Percentiles rank a stretch among this genome's conserved stretches.
Conservation (phyloP, 768 basidiomycete species). For the Chalciporus pseudorubinellus region DNA sequence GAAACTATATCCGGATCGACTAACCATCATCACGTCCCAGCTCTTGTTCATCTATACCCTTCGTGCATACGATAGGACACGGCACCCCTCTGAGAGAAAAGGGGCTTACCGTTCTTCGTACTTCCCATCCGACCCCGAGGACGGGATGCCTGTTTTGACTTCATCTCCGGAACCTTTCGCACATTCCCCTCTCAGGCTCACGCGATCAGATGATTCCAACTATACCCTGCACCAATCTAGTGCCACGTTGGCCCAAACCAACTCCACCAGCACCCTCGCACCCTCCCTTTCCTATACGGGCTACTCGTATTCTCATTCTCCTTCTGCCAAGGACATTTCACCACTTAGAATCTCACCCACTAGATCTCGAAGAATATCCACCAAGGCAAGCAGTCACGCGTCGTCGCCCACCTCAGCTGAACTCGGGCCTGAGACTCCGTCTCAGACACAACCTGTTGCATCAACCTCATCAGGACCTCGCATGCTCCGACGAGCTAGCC, state of each 20-base stretch:
- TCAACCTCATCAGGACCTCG: conserved; percentile 6
- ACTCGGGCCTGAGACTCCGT: conserved; percentile 4
- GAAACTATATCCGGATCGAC: neutral
- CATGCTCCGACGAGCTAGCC: conserved; percentile 26
- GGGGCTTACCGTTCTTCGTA: conserved; percentile 14
- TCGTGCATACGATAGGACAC: conserved; percentile 12
- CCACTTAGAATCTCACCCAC: conserved; percentile 17
- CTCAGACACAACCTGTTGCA: conserved; percentile 16
- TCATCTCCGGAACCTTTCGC: conserved; percentile 11
- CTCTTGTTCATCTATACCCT: conserved; percentile 21
- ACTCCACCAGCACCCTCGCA: conserved; percentile 28
- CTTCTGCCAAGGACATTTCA: conserved; percentile 9
- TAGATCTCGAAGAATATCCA: conserved; percentile 14
- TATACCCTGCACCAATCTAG: conserved; percentile 20
- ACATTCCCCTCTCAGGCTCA: conserved; percentile 11
- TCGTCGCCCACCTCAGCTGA: neutral
- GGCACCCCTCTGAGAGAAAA: conserved; percentile 17
- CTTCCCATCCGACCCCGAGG: conserved; percentile 21
- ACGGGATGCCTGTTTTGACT: conserved; percentile 15
- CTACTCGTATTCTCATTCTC: conserved; percentile 19
- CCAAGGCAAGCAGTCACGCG: conserved; percentile 7
- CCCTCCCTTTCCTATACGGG: conserved; percentile 27
- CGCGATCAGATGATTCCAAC: conserved; percentile 20
- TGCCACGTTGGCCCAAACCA: conserved; percentile 23
- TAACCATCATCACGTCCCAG: conserved; percentile 17